These are phyloP conservation scores for Rhodotorula sp. DNA, from an alignment of 1,284 basidiomycete genomes.

Conservation along the genomic window DNA sequence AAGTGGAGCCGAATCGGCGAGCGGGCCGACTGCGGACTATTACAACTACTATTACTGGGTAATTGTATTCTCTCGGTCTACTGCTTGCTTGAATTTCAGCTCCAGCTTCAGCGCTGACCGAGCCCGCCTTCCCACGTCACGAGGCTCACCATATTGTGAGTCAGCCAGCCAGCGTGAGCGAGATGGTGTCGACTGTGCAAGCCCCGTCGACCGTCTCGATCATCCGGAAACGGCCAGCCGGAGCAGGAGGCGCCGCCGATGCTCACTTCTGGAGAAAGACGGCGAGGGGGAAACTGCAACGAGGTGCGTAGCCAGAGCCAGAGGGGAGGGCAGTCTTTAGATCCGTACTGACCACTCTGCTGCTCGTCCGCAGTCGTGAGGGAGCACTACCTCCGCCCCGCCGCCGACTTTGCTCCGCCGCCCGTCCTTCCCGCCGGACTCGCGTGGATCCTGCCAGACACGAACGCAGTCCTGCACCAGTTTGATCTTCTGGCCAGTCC, in stretches of 20 bases:
- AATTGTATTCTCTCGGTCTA: too few species aligned
- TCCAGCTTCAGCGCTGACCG: too few species aligned
- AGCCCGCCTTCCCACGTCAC: too few species aligned
- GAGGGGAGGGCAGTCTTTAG: background rate
- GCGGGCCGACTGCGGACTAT: too few species aligned
- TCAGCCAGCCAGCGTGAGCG: too few species aligned
- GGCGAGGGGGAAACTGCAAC: conserved; percentile 86
- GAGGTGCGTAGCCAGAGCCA: conserved; percentile 62
- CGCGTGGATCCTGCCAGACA: conserved; percentile 89
- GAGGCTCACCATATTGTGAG: too few species aligned
- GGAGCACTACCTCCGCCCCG: conserved; percentile 89
- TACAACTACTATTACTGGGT: too few species aligned
- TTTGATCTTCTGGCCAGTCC: conserved; percentile 86
- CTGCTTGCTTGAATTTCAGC: too few species aligned
- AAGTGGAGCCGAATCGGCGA: too few species aligned
- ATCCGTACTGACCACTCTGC: background rate
- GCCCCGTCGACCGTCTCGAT: conserved; percentile 15
- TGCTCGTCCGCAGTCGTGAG: conserved; percentile 64
- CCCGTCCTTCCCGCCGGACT: conserved; percentile 49
- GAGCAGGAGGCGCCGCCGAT: conserved; percentile 9
- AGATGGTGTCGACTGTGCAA: background rate
- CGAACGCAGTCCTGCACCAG: conserved; percentile 90
- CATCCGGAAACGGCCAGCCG: conserved; percentile 22
- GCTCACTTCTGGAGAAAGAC: conserved; percentile 62
- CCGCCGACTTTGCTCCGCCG: conserved; percentile 85